Evolutionary conservation across 257 asterid species (phyloP), one percentile per base, ranked within the genome.

Genomic region (Nicotiana tabacum): DNA sequence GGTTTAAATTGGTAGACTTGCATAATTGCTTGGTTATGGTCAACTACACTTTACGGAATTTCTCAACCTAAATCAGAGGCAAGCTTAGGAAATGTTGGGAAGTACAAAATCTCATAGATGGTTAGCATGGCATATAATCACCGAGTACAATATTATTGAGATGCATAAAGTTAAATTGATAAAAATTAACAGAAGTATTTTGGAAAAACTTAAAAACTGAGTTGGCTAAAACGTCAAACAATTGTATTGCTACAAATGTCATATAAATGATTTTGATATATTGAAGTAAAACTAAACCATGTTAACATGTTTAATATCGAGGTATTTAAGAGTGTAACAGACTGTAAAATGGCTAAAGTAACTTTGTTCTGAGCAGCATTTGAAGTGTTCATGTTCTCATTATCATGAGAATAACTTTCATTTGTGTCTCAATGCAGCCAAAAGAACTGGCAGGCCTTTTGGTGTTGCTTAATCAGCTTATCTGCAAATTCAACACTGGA

Each of bases 391-490:
- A 16, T 76, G 58, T 76, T 76, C 46, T 35, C 61, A 74, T 74
- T 12, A 48, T 51, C 64, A 29, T 51, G 64, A 27, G 46, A 76
- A 76, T 76, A 76, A 74, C 80, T 74, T 27, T 67, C 78, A 33
- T 88, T 56, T 37, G 79, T 70, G 37, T 84, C 82, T 27, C 78
- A 7, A 84, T 70, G 91, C 98, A 96, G 99, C 96, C 98, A 17
- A 96, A 91, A 89, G 98, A 96, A 87, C 88, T 96, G 84, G 92
- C 85, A 87, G 97, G 92, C n/a, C 89, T 96, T 86, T 88, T 94
- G 58, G 90, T 94, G 60, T 89, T 96, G 85, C 91, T 96, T 82
- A 94, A 96, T 83, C 98, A 96, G 91, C 97, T 96, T 60, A 95
- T 96, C 86, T 90, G 98, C 88, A 96, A 96, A 90, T 96, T 96